Conservation (phyloP, 306 rosid genomes). For the Cucumis sativus region Cucumber_9930_V3 NC_026660.2:4360001-4360500, state of each 20-base stretch:
- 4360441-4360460: neutral
- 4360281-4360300: neutral
- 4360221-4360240: neutral
- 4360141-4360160: neutral
- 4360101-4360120: too few relatives aligned
- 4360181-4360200: neutral
- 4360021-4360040: too few relatives aligned
- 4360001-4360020: too few relatives aligned
- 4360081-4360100: too few relatives aligned
- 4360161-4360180: neutral
- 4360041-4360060: too few relatives aligned
- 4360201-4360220: neutral
- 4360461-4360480: neutral
- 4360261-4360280: neutral
- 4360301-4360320: neutral
- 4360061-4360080: too few relatives aligned
- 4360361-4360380: neutral
- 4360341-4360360: neutral
- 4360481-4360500: neutral
- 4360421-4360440: neutral
- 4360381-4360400: neutral
- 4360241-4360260: neutral
- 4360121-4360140: too few relatives aligned
- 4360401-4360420: neutral
- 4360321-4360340: neutral